Base-by-base conservation (phyloP, 352 stramenopile genomes). In the Phytopythium boreale region DNA sequence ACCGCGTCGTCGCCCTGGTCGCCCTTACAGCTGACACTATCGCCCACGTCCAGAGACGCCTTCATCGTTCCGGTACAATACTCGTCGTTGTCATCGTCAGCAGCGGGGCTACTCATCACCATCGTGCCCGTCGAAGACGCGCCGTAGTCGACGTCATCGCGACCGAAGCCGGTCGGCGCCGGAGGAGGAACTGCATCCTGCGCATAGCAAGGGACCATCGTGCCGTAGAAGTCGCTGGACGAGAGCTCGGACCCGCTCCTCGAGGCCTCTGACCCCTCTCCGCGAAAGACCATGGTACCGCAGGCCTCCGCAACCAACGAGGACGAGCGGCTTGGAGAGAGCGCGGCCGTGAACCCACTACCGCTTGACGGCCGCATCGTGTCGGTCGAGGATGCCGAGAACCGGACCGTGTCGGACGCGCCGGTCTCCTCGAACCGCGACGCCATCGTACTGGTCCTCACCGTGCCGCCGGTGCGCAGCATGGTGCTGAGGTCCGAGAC, bases 401-500 rank as follows among this genome's bases (percentile, higher is more conserved):
- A 77, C 19, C 67, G 67, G 36, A 77, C 63, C 12, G 71, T 75
- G 49, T 78, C 68, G 9, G 67, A 75, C 5, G 59, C 65, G 14
- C 61, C 59, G 24, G 67, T 62, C 4, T 59, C 52, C 19, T 24
- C 14, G 29, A 46, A 41, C 22, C 36, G 52, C 29, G 66, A 75
- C 0, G 50, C 27, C 26, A 64, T 57, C 24, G 64, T 73, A 37
- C 61, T 52, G 17, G 43, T 63, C 20, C 53, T 61, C 17, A 68
- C 46, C 43, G 72, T 55, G 15, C 63, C 70, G 19, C 70, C 68
- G 59, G 79, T 75, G 37, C 69, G 67, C 17, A 91, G 69, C 82
- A 91, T 91, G 26, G 79, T 89, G 66, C 79, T 89, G 36, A 88
- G 75, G 52, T 88, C 75, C 24, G 77, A 74, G 56, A 90, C 68